Evolutionary conservation across 2,329 filamentous ascomycete species (phyloP).

Genomic region (Nemania sp.): DNA sequence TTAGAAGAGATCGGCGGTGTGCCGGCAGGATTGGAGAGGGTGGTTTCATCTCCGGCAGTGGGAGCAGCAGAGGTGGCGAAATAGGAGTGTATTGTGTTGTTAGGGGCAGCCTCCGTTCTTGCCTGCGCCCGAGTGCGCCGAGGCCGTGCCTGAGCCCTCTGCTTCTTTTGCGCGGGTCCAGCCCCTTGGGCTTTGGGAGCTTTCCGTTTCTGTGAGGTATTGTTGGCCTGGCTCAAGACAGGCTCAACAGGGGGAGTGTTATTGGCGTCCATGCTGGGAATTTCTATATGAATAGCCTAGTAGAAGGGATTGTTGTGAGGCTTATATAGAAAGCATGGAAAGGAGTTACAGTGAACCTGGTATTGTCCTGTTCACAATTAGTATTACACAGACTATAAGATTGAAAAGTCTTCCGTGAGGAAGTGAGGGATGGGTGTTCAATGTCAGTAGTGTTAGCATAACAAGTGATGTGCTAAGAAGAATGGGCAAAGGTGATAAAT

Average conservation of each 20-base stretch:
- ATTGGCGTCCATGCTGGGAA: constrained; percentile 5
- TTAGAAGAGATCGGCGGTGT: constrained; percentile 60
- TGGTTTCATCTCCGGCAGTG: background rate
- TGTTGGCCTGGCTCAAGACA: too few relatives aligned
- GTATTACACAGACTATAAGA: too few relatives aligned
- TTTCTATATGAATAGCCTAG: background rate
- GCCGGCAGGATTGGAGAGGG: background rate
- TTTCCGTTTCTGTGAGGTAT: constrained; percentile 8
- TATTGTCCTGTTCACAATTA: too few relatives aligned
- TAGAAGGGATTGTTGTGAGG: background rate
- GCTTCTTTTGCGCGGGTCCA: background rate
- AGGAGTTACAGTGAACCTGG: too few relatives aligned
- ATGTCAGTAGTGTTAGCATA: too few relatives aligned
- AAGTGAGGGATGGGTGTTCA: too few relatives aligned
- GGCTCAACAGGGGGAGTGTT: background rate
- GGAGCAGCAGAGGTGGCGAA: too few relatives aligned
- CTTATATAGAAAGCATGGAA: too few relatives aligned
- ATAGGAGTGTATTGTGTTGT: too few relatives aligned
- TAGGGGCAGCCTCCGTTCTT: background rate
- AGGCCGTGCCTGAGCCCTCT: background rate
- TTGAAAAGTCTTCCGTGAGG: too few relatives aligned
- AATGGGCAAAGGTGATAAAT: too few relatives aligned
- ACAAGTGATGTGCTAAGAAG: too few relatives aligned
- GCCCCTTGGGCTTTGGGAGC: background rate
- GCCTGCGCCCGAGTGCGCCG: background rate